Conservation (phyloP, 179 eudicot genomes). For the Silene noctiflora region DNA sequence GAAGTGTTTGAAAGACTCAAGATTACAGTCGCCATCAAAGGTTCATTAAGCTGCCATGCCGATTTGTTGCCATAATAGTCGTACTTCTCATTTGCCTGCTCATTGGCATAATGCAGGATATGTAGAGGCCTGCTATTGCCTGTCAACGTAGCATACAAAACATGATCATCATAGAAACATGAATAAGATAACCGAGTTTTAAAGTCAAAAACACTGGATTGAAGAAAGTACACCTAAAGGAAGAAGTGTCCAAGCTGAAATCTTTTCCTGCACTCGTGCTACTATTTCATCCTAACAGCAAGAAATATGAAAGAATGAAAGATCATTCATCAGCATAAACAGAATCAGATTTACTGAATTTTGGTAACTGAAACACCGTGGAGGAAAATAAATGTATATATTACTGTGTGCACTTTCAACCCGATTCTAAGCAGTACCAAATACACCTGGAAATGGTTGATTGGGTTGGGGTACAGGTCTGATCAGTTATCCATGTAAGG, state of each 20-base stretch:
- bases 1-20: slow-evolving; percentile 68
- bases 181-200: neutral
- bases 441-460: no score
- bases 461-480: no score
- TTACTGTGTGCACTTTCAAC: no score
- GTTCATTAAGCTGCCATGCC: slow-evolving; percentile 34
- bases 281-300: slow-evolving; percentile 51
- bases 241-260: slow-evolving; percentile 91
- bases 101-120: slow-evolving; percentile 47
- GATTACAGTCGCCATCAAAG: slow-evolving; percentile 72
- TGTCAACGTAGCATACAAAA: slow-evolving; percentile 20
- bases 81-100: slow-evolving; percentile 43
- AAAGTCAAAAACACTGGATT: neutral
- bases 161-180: slow-evolving; percentile 1
- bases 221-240: slow-evolving; percentile 53
- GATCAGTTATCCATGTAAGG: no score
- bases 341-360: slow-evolving; percentile 5
- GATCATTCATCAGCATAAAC: slow-evolving; percentile 6
- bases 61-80: slow-evolving; percentile 51
- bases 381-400: no score
- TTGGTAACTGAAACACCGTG: no score
- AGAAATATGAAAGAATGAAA: neutral
- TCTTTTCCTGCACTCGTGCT: slow-evolving; percentile 56
- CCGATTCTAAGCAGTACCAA: no score
- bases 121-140: slow-evolving; percentile 59